Base-by-base conservation (phyloP, 768 basidiomycete species). In the Suillus fuscotomentosus region DNA sequence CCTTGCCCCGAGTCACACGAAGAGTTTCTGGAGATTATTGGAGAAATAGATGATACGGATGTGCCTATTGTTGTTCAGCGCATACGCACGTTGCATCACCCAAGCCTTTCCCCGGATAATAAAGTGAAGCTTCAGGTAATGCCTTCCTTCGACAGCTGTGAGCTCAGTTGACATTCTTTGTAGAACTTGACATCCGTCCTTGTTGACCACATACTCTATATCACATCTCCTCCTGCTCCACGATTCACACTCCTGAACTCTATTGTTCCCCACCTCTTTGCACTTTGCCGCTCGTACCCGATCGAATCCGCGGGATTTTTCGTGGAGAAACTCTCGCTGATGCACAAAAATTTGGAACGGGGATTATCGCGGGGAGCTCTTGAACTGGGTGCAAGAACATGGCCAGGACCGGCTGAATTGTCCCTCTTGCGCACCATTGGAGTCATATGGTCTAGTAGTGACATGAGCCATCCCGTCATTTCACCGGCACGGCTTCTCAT, bases 311-410 rank as follows among this genome's bases (percentile, higher is more conserved):
- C 96, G 0, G 83, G 86, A 60, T 84, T 87, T 71, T 94, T 96
- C 76, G 86, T 91, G 65, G 80, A 84, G 36, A 99, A 98, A 76
- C 82, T 99, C 51, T 78, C 82, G 11, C 77, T 97, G 6, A 97
- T 99, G 94, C 89, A 98, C 75, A 95, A 95, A 80, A 97, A 98
- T 73, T 85, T 99, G 61, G 86, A 86, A 60, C 88, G 88, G 10
- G 96, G 95, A 9, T 79, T 99, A 20, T 84, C 89, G 3, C 82
- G 82, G 8, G 94, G 92, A 1, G 80, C 92, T 0, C 78, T 85
- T 15, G 78, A 83, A 31, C 74, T 74, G 0, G 80, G 85, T 10
- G 82, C 93, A 3, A 92, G 86, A 78, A 98, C 94, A 0, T 99
- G 94, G 89, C 97, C 97, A 7, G 90, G 91, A 36, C 75, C 88